A percentile compares a stretch with the other conserved stretches of the same genome.
These are phyloP conservation scores for Dovyalis caffra DNA, from an alignment of 345 rosid species.

Conservation along the genomic window DNA sequence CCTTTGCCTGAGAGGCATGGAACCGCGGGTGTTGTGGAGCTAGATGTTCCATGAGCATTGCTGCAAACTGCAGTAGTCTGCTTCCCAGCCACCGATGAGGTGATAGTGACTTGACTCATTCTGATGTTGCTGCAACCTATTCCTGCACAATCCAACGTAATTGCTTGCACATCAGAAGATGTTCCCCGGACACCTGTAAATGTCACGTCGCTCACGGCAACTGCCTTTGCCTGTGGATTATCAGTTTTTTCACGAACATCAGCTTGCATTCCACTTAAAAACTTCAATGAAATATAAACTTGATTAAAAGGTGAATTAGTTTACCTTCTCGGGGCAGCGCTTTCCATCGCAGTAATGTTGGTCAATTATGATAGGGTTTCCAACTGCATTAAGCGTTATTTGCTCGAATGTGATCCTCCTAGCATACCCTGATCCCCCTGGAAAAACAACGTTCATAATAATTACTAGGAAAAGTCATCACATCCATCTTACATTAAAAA, in stretches of 20 bases:
- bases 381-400: conserved; percentile 21
- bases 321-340: conserved; percentile 3
- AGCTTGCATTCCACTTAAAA: too few species aligned
- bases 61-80: conserved; percentile 9
- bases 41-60: conserved; percentile 26
- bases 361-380: conserved; percentile 44
- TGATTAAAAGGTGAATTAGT: neutral
- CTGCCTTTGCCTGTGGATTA: conserved; percentile 15
- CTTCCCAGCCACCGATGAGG: conserved; percentile 16
- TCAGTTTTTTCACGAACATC: neutral
- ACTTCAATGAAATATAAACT: too few species aligned
- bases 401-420: conserved; percentile 35
- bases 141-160: conserved; percentile 25
- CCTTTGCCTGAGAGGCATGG: conserved; percentile 9
- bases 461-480: too few species aligned
- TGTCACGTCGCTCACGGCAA: conserved; percentile 25
- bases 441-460: neutral
- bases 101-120: conserved; percentile 15
- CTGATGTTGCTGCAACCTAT: conserved; percentile 27
- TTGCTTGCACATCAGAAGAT: conserved; percentile 14
- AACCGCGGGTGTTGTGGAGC: neutral
- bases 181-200: conserved; percentile 30
- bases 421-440: conserved; percentile 45
- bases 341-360: conserved; percentile 20
- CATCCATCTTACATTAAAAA: neutral